phyloP scores from a whole-genome alignment of 2,329 filamentous ascomycete species.

The Aspergillus vadensis region DNA sequence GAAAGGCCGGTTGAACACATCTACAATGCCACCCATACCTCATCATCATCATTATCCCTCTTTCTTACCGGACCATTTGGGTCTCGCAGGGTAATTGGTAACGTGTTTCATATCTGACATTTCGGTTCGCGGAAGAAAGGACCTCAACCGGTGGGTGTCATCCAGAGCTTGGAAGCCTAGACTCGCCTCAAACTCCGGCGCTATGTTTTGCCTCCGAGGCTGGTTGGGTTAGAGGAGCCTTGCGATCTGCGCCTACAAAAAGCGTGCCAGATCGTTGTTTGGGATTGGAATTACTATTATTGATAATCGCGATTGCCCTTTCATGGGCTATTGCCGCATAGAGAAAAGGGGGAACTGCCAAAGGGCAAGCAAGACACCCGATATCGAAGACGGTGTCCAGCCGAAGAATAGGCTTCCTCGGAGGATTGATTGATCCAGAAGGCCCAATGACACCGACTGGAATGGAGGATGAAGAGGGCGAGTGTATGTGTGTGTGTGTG shows the following conservation, averaged over 20 bases:
- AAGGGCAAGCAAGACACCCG: background rate
- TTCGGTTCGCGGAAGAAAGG: conserved; percentile 3
- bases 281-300: conserved; percentile 3
- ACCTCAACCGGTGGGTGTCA: background rate
- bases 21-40: background rate
- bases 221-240: conserved; percentile 13
- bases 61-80: background rate
- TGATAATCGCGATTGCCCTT: background rate
- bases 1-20: background rate
- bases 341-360: background rate
- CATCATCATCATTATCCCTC: background rate
- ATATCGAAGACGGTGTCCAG: background rate
- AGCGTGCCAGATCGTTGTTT: conserved; percentile 5
- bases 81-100: background rate
- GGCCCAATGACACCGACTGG: conserved; percentile 1
- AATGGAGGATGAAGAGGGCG: background rate
- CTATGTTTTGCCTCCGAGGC: conserved; percentile 11
- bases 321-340: background rate
- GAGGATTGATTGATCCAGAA: conserved; percentile 5
- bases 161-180: conserved; percentile 1
- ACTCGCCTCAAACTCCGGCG: conserved; percentile 2
- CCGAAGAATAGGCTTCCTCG: background rate
- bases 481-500: background rate
- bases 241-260: conserved; percentile 9
- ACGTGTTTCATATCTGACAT: background rate